Conservation (phyloP, 2,329 filamentous ascomycete genomes). For the Diaporthe australafricana region DNA sequence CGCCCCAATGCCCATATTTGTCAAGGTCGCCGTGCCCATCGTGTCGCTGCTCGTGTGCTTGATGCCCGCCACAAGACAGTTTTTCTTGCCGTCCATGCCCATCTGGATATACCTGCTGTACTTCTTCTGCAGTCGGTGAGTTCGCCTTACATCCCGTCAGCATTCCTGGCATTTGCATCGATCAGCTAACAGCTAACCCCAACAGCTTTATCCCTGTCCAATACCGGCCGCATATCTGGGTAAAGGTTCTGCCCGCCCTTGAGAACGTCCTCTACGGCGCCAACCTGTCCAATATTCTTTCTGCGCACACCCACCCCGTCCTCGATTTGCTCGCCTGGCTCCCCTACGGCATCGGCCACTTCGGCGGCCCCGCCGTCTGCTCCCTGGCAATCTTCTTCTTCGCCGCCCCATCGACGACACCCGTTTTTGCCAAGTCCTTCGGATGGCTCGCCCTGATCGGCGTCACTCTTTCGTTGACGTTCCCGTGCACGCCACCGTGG, state of each 20-base stretch:
- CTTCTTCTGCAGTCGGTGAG: conserved; percentile 94
- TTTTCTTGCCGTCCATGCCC: conserved; percentile 87
- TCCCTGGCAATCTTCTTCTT: conserved; percentile 87
- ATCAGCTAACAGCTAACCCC: conserved; percentile 28
- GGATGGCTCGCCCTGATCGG: conserved; percentile 93
- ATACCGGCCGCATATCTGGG: conserved; percentile 94
- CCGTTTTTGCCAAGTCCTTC: conserved; percentile 87
- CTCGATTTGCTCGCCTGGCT: conserved; percentile 93
- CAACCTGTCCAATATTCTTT: conserved; percentile 95
- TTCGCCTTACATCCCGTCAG: neutral
- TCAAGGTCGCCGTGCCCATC: conserved; percentile 80
- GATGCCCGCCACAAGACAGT: conserved; percentile 88
- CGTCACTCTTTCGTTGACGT: conserved; percentile 87
- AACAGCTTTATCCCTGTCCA: conserved; percentile 87
- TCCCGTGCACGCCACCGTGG: conserved; percentile 96
- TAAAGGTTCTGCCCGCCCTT: conserved; percentile 90
- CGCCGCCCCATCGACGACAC: conserved; percentile 84
- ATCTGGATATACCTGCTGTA: conserved; percentile 90
- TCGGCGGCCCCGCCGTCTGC: conserved; percentile 84
- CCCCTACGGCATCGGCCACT: conserved; percentile 92
- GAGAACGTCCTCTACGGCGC: conserved; percentile 98
- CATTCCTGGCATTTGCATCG: neutral
- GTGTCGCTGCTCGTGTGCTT: conserved; percentile 77
- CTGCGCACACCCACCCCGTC: conserved; percentile 84
- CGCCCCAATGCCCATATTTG: conserved; percentile 81